Evolutionary conservation across 2,329 filamentous ascomycete species (phyloP), one percentile per base, ranked within the genome.

Genomic region (Bipolaris gigantea): DNA sequence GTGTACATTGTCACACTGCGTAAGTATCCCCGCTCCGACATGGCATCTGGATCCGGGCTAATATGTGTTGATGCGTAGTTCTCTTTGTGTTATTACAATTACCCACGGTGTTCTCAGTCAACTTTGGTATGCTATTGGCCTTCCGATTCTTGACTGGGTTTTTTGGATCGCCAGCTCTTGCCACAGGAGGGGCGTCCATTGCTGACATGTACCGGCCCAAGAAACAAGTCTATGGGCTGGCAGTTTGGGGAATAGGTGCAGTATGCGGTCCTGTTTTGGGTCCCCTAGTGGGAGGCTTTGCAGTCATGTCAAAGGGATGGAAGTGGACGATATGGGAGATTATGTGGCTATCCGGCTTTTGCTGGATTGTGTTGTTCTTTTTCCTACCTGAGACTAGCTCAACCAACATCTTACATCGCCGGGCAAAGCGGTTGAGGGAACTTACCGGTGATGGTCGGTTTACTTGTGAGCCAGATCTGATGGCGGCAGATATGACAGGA

Each of bases 61-160:
- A 61, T 18, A 21, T 11, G 11, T 8, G 19, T 15, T 40, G 16
- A 7, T 4, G 0, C 5, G 11, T n/a, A 61, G 59, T 77, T 25
- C 63, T 79, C 15, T 82, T 83, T 59, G 67, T 80, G 23, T 67
- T 80, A 44, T 71, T 83, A 50, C 74, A 81, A 47, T 71, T 83
- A 3, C 76, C 72, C 0, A 76, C 77, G 0, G 73, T 75, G 5
- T 73, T 78, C n/a, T 73, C 78, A 0, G 69, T 68, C 15, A 82
- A 82, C 55, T 77, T 83, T 42, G 77, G 76, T 16, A 80, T 80
- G 73, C 69, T 84, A 0, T 70, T 84, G 0, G 77, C 73, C 1
- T 79, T 83, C 50, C 76, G 80, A 1, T 82, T 82, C 56, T 49
- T 82, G 0, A 78, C 77, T 0, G 80, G 80, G 0, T 78, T 82